phyloP scores from a whole-genome alignment of 306 rosid genomes.

The Datisca glomerata region DNA sequence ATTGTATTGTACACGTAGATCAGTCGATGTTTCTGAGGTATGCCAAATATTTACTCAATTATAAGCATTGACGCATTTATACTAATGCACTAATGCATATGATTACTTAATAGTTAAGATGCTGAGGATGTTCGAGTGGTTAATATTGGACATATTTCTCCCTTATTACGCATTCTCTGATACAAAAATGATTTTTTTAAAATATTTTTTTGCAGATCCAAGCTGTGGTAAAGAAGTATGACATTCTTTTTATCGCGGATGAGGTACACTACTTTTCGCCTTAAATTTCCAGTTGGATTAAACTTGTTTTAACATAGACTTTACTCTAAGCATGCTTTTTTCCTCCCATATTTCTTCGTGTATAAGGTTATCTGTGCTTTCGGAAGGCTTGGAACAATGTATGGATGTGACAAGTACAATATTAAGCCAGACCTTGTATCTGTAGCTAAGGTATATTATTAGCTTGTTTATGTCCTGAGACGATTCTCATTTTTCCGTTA shows the following conservation, averaged over 20 bases:
- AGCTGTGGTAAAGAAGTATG: slow-evolving; percentile 85
- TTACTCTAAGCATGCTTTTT: not conserved
- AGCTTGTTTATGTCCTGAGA: not conserved
- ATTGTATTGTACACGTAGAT: no score
- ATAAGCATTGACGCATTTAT: no score
- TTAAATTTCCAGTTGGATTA: slow-evolving; percentile 4
- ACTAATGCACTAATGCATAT: no score
- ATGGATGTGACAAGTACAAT: slow-evolving; percentile 77
- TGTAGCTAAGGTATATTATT: slow-evolving; percentile 63
- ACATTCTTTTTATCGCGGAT: slow-evolving; percentile 88
- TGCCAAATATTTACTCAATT: no score
- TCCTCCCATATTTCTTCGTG: slow-evolving; percentile 10
- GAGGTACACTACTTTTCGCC: slow-evolving; percentile 43
- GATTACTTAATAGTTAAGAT: no score
- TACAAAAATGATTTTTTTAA: not conserved
- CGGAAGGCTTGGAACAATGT: slow-evolving; percentile 92
- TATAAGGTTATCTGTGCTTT: slow-evolving; percentile 86
- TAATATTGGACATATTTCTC: no score
- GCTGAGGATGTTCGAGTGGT: no score
- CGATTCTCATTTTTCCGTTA: not conserved
- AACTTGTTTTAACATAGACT: no score
- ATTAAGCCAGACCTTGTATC: slow-evolving; percentile 94
- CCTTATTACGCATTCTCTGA: no score
- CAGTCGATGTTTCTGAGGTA: no score
- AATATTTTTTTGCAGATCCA: slow-evolving; percentile 46